Evolutionary conservation across 345 rosid species (phyloP).

Genomic region (Brassica napus): DNA sequence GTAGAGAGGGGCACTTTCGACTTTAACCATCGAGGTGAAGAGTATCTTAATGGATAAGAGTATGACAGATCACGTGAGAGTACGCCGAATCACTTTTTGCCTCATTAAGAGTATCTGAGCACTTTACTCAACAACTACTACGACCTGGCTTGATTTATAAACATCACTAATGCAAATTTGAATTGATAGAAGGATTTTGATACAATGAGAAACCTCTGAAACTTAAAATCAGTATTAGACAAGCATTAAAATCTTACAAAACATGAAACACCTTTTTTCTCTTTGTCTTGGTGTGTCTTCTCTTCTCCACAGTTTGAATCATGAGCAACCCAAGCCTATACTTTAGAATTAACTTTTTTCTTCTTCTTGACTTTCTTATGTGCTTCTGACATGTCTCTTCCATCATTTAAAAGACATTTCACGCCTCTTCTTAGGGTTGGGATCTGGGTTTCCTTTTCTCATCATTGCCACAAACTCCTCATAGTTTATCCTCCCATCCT

Average conservation of each 20-base stretch:
- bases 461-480: constrained; percentile 97
- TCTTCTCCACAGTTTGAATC: constrained; percentile 10
- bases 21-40: no score
- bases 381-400: constrained; percentile 22
- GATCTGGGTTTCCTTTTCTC: constrained; percentile 88
- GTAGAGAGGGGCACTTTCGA: no score
- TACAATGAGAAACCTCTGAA: constrained; percentile 36
- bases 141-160: neutral
- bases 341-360: constrained; percentile 4
- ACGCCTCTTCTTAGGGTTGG: constrained; percentile 83
- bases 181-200: constrained; percentile 26
- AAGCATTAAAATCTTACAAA: constrained; percentile 22
- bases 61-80: no score
- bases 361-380: constrained; percentile 27
- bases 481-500: constrained; percentile 92
- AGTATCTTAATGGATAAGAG: no score
- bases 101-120: no score
- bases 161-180: constrained; percentile 29
- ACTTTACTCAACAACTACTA: neutral
- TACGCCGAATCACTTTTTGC: no score
- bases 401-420: constrained; percentile 45
- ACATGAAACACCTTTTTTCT: constrained; percentile 27
- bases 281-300: constrained; percentile 16
- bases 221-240: constrained; percentile 30
- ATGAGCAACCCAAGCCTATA: constrained; percentile 40